Evolutionary conservation across 179 eudicot species (phyloP), one percentile per base, ranked within the genome.

Genomic region (Nepenthes alata): DNA sequence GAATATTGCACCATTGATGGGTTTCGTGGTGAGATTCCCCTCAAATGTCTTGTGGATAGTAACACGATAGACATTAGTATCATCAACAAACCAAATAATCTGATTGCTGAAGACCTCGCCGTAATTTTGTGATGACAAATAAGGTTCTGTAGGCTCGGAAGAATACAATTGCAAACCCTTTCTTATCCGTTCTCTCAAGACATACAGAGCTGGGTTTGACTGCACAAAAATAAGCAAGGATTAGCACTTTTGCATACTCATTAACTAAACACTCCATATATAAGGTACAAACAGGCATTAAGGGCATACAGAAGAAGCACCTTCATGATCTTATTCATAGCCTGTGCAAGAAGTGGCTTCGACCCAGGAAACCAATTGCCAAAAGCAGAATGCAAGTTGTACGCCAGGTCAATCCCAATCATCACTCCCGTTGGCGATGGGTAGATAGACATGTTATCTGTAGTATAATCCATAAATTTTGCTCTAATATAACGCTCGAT

Each of bases 281-380:
- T 3, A 3, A 56, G 9, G 35, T 3, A 37, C 13, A 62, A 47
- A 13, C 16, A 6, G 38, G 3, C n/a, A 57, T 25, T 11, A 35
- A 11, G 37, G 37, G 16, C 4, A 60, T 2, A 11, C 5, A 37
- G 12, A 48, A 54, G 63, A 52, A 47, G 35, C 11, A 93, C 99
- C 99, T 94, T 94, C 99, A 94, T 94, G 70, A 94, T 94, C 83
- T 94, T 94, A 68, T 90, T 94, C 99, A 94, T 94, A 57, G 99
- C 99, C 79, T 90, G 97, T 7, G 88, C 90, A 72, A 93, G 88
- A 67, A 93, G 74, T 41, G 97, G 97, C 65, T 94, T 94, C 41
- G 99, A 94, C 35, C 99, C 99, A 67, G 99, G 99, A 73, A 94
- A 94, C 99, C 99, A 90, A 79, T 94, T 94, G 55, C 99, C 99